A percentile compares a stretch with the other conserved stretches of the same genome.
phyloP scores from a whole-genome alignment of 257 asterid species.

The Nicotiana benthamiana region DNA sequence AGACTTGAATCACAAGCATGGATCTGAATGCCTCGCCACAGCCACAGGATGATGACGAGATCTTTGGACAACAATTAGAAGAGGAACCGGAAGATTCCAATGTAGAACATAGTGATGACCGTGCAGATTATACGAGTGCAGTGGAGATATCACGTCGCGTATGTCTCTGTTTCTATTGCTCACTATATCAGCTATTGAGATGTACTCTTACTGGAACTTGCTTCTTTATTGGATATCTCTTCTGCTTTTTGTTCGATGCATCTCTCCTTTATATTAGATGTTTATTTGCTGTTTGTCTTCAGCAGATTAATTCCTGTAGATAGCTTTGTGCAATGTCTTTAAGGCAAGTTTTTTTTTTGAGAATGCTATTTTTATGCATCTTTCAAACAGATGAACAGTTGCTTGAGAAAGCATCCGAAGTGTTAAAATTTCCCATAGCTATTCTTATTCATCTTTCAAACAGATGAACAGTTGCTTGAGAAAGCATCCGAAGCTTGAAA shows the following conservation, averaged over 20 bases:
- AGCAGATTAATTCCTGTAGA: not conserved
- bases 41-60: constrained; percentile 89
- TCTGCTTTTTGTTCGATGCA: not conserved
- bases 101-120: constrained; percentile 33
- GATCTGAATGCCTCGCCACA: constrained; percentile 90
- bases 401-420: too few species aligned
- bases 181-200: constrained; percentile 1
- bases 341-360: not conserved
- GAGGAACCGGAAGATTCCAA: constrained; percentile 49
- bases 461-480: too few species aligned
- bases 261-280: not conserved
- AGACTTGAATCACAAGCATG: constrained; percentile 62
- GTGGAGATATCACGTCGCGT: constrained; percentile 66
- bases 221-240: not conserved
- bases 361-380: too few species aligned
- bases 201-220: constrained; percentile 1
- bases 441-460: too few species aligned
- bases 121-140: constrained; percentile 46
- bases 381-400: too few species aligned
- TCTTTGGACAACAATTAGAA: constrained; percentile 46
- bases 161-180: constrained; percentile 3
- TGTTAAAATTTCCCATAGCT: too few species aligned
- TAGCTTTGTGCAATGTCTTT: not conserved
- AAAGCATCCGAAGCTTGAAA: too few species aligned
- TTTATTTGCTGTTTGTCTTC: not conserved